A percentile compares a stretch with the other conserved stretches of the same genome.
These are phyloP conservation scores for Xylariaceae sp. DNA, from an alignment of 2,329 filamentous ascomycete species.

Conservation along the genomic window DNA sequence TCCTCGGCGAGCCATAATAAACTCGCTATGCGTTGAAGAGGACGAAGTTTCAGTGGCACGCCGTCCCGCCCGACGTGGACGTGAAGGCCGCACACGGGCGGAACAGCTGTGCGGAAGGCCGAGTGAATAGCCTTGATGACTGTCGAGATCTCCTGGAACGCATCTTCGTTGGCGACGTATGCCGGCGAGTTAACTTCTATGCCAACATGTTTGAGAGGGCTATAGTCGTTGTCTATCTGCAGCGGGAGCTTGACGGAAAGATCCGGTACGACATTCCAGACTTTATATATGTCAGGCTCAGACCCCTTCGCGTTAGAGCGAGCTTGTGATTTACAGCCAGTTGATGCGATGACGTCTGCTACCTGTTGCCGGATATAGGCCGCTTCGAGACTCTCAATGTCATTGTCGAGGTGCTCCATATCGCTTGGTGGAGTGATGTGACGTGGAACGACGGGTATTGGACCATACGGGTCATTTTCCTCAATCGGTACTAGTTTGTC, in stretches of 20 bases:
- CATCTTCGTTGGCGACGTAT: neutral
- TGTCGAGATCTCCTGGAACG: conserved; percentile 5
- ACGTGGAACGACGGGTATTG: neutral
- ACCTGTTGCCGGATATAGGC: conserved; percentile 13
- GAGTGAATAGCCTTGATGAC: conserved; percentile 14
- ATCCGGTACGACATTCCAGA: conserved; percentile 15
- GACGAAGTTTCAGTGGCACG: neutral
- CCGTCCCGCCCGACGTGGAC: conserved; percentile 7
- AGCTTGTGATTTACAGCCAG: neutral
- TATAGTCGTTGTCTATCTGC: neutral
- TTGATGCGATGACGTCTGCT: conserved; percentile 1
- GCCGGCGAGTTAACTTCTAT: conserved; percentile 10
- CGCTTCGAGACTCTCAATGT: neutral
- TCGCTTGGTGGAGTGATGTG: neutral
- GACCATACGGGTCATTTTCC: neutral
- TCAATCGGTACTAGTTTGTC: neutral
- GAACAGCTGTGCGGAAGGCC: conserved; percentile 2
- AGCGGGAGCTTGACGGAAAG: neutral
- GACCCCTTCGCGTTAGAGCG: neutral
- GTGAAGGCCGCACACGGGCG: conserved; percentile 10
- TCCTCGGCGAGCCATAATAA: conserved; percentile 8
- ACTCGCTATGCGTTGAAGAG: conserved; percentile 7
- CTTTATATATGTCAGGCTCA: neutral
- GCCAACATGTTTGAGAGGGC: conserved; percentile 1
- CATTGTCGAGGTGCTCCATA: neutral